Evolutionary conservation across 2,329 filamentous ascomycete genomes (phyloP).

Genomic region (Scopulariopsis brevicaulis): DNA sequence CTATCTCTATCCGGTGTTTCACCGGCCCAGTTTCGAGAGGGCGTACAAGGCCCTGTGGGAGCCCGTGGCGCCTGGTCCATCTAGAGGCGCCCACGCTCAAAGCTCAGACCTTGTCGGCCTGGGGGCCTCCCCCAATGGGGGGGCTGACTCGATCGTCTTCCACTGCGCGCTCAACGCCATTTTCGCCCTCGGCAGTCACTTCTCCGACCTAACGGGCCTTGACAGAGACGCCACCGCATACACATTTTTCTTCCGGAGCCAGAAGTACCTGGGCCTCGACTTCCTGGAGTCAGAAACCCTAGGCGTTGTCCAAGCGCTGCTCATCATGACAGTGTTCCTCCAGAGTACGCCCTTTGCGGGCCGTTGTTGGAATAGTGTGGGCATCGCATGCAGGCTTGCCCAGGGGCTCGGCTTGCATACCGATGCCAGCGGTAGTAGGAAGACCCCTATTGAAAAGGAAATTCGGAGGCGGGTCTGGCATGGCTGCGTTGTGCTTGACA

Average conservation of each 20-base stretch:
- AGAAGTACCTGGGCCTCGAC: slow-evolving; percentile 16
- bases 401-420: slow-evolving; percentile 28
- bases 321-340: slow-evolving; percentile 24
- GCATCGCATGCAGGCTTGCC: slow-evolving; percentile 26
- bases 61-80: too few species aligned
- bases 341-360: slow-evolving; percentile 26
- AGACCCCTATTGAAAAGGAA: slow-evolving; percentile 19
- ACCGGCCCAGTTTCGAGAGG: too few species aligned
- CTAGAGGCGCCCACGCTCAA: not conserved
- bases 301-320: slow-evolving; percentile 25
- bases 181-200: slow-evolving; percentile 27
- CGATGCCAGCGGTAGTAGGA: slow-evolving; percentile 6
- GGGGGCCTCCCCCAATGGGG: not conserved
- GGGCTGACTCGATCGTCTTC: slow-evolving; percentile 18
- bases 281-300: slow-evolving; percentile 22
- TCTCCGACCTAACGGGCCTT: slow-evolving; percentile 17
- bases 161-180: slow-evolving; percentile 28
- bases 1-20: too few species aligned
- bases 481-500: slow-evolving; percentile 24
- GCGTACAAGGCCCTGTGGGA: too few species aligned
- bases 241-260: slow-evolving; percentile 20
- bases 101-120: not conserved
- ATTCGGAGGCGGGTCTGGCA: slow-evolving; percentile 24
- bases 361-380: slow-evolving; percentile 29
- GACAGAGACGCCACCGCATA: slow-evolving; percentile 10